Evolutionary conservation across 768 basidiomycete species (phyloP).

Genomic region (Naganishia vaughanmartiniae): DNA sequence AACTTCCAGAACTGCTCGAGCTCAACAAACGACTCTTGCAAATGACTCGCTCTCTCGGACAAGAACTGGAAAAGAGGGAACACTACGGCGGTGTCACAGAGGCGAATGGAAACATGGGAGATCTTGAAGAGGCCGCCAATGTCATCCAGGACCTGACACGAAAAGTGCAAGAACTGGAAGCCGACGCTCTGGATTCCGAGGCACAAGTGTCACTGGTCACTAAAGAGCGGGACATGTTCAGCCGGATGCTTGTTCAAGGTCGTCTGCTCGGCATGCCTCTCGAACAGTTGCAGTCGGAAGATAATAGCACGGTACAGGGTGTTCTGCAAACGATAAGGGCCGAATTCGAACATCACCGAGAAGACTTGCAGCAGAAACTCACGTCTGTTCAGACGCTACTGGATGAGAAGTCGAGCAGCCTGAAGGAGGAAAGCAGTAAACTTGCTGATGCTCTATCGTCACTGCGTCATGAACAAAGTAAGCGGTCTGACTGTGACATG

Average conservation of each 20-base stretch:
- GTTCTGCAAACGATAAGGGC: slow-evolving; percentile 15
- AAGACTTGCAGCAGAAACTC: slow-evolving; percentile 12
- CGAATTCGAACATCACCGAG: slow-evolving; percentile 27
- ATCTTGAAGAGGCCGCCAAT: slow-evolving; percentile 72
- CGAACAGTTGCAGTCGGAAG: slow-evolving; percentile 4
- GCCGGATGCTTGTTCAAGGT: slow-evolving; percentile 61
- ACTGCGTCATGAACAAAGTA: slow-evolving; percentile 28
- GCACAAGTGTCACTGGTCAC: slow-evolving; percentile 75
- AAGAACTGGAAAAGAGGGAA: slow-evolving; percentile 81
- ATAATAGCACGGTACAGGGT: slow-evolving; percentile 18
- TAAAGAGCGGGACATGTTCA: slow-evolving; percentile 81
- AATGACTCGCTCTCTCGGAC: slow-evolving; percentile 76
- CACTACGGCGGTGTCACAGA: slow-evolving; percentile 38
- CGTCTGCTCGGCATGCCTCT: slow-evolving; percentile 19
- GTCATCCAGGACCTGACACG: slow-evolving; percentile 74
- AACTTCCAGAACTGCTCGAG: slow-evolving; percentile 73
- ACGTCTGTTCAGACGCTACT: not conserved
- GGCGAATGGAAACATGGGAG: slow-evolving; percentile 35
- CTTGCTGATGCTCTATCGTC: slow-evolving; percentile 25
- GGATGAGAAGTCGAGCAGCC: slow-evolving; percentile 24
- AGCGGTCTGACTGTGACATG: not conserved
- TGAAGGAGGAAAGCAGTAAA: slow-evolving; percentile 21
- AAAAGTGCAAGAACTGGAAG: slow-evolving; percentile 62
- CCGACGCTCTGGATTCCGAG: slow-evolving; percentile 69
- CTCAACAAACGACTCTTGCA: slow-evolving; percentile 87